Evolutionary conservation across 1,284 basidiomycete genomes (phyloP), one percentile per base, ranked within the genome.

Genomic region (Ceratobasidium papillatum): DNA sequence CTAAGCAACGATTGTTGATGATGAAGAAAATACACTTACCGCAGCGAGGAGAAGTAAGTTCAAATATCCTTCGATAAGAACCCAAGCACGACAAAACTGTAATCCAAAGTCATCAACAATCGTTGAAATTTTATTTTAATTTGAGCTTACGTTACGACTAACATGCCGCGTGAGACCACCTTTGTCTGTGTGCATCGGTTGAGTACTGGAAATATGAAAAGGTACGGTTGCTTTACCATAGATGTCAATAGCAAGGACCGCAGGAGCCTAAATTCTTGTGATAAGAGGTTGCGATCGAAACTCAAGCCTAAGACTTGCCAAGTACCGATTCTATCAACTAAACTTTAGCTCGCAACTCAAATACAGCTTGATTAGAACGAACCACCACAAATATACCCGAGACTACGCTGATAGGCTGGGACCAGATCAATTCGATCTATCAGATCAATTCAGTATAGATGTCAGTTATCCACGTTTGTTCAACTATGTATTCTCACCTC

Each of bases 41-140:
- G 56, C 56, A 34, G 69, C 69, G n/a, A 72, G 58, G 19, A 72
- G 69, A 17, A 61, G 12, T 32, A 72, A 38, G 52, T 72, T 72
- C 56, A 72, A 34, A 34, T 72, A 72, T 5, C 69, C 69, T 34
- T 72, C 69, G 9, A 52, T n/a, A 25, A 72, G 14, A 22, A 72
- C 58, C 69, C 69, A 72, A 17, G 38, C 19, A 27, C 58, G 56
- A 32, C 69, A 72, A 34, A 72, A 72, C 69, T 72, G 22, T 34
- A 27, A 12, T 14, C 8, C 12, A 17, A 59, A 32, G 30, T 32
- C 12, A 22, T 4, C 5, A 22, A n/a, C n/a, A n/a, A 17, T 59
- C 34, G n/a, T 19, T 22, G n/a, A 22, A 36, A 7, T 14, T 4
- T 9, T 41, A 12, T 19, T 41, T 38, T n/a, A 5, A 3, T 30